Percentiles rank a stretch among this genome's conserved stretches.
phyloP scores from a whole-genome alignment of 331 rosid species.

The Pyracantha coccinea region DNA sequence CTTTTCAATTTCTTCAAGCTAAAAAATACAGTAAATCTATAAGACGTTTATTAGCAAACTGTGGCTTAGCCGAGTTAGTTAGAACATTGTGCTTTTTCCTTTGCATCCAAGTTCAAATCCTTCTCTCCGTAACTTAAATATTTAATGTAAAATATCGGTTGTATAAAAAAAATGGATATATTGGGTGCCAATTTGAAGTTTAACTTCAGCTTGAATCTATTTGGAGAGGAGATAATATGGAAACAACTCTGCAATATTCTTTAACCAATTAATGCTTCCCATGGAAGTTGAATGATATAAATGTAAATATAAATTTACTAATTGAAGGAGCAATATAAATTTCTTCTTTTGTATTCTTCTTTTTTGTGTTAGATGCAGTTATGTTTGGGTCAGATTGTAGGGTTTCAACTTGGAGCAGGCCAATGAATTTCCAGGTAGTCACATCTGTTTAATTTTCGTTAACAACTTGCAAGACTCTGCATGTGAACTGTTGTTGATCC shows the following conservation, averaged over 20 bases:
- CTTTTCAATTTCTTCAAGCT: neutral
- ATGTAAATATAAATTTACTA: neutral
- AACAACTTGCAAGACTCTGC: neutral
- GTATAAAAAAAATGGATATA: no score
- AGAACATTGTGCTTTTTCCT: no score
- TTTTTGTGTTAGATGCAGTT: neutral
- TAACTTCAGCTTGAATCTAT: no score
- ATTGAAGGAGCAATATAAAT: neutral
- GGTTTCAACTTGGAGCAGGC: neutral
- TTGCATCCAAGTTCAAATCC: no score
- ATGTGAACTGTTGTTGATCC: neutral
- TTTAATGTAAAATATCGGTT: no score
- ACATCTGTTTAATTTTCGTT: neutral
- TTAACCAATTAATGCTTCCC: neutral
- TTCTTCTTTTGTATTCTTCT: neutral
- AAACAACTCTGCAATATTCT: neutral
- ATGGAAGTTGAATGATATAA: neutral
- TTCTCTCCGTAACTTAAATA: no score
- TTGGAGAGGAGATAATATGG: no score
- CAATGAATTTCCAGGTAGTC: neutral
- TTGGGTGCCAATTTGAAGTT: no score
- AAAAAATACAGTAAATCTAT: no score
- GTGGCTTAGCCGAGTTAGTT: no score
- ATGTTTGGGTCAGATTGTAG: neutral
- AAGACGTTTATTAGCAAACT: no score